Conservation (phyloP, 192 early-diverging fungal species). For the Backusella tarrabulga region DNA sequence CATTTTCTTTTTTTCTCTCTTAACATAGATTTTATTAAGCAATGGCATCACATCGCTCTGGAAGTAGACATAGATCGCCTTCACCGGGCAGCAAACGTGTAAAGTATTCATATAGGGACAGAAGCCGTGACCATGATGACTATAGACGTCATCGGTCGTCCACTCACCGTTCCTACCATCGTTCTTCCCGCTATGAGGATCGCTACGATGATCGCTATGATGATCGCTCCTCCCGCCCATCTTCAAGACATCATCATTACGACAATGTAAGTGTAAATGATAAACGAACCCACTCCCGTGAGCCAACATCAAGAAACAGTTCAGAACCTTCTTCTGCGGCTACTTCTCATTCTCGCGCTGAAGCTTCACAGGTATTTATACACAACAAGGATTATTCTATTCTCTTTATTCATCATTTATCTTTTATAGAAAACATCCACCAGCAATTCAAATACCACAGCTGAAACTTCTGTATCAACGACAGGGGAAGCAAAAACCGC, state of each 20-base stretch:
- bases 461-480: not conserved
- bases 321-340: conserved; percentile 9
- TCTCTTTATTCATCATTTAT: not conserved
- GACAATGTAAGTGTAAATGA: conserved; percentile 28
- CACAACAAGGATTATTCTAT: not conserved
- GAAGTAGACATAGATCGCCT: conserved; percentile 35
- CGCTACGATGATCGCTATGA: conserved; percentile 24
- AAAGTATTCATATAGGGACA: conserved; percentile 25
- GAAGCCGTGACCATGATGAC: conserved; percentile 49
- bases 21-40: not conserved
- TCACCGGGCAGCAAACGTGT: conserved; percentile 31
- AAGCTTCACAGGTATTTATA: not conserved
- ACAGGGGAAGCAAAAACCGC: conserved; percentile 27
- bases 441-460: not conserved
- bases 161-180: conserved; percentile 18
- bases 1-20: conserved; percentile 12
- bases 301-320: conserved; percentile 25
- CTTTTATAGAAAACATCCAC: not conserved
- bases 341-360: not conserved
- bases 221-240: not conserved
- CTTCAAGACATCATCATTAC: conserved; percentile 9
- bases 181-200: conserved; percentile 33
- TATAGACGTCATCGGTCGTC: conserved; percentile 31
- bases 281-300: conserved; percentile 22
- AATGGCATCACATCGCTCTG: conserved; percentile 20